Evolutionary conservation across 2,329 filamentous ascomycete species (phyloP).

Genomic region (Pleomassaria siparia): DNA sequence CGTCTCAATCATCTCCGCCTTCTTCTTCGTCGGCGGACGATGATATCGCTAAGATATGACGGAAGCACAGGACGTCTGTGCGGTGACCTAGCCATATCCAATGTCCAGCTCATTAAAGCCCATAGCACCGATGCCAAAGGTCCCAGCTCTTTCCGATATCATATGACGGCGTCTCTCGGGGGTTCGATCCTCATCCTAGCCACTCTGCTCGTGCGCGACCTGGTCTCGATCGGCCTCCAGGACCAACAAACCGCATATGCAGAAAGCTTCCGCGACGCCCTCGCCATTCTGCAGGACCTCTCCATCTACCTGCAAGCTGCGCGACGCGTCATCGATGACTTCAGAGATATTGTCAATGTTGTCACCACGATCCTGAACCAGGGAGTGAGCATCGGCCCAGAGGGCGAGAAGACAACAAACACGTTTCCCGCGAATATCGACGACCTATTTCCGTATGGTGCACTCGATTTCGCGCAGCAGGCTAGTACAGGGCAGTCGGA

Average conservation of each 20-base stretch:
- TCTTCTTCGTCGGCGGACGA: conserved; percentile 21
- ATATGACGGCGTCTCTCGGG: conserved; percentile 19
- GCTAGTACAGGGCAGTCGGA: not conserved
- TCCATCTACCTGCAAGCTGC: conserved; percentile 17
- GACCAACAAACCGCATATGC: conserved; percentile 5
- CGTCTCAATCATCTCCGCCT: conserved; percentile 28
- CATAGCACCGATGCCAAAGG: conserved; percentile 8
- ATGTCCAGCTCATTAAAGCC: conserved; percentile 13
- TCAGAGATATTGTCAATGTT: conserved; percentile 14
- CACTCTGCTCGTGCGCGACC: conserved; percentile 20
- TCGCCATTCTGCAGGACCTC: conserved; percentile 17
- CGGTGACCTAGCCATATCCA: conserved; percentile 18
- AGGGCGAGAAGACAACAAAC: conserved; percentile 3
- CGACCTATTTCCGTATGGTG: conserved; percentile 26
- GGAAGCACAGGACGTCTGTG: conserved; percentile 12
- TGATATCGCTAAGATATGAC: conserved; percentile 28
- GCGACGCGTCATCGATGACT: conserved; percentile 24
- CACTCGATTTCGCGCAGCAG: conserved; percentile 20
- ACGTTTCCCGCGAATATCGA: conserved; percentile 16
- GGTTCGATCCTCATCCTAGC: conserved; percentile 22
- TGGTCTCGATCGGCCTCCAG: conserved; percentile 8
- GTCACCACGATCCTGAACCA: conserved; percentile 9
- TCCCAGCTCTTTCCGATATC: conserved; percentile 16
- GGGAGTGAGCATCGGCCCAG: not conserved
- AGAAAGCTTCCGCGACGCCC: conserved; percentile 15